Base-by-base conservation (phyloP, 495 filamentous ascomycete genomes). In the Bombardia bombarda region DNA sequence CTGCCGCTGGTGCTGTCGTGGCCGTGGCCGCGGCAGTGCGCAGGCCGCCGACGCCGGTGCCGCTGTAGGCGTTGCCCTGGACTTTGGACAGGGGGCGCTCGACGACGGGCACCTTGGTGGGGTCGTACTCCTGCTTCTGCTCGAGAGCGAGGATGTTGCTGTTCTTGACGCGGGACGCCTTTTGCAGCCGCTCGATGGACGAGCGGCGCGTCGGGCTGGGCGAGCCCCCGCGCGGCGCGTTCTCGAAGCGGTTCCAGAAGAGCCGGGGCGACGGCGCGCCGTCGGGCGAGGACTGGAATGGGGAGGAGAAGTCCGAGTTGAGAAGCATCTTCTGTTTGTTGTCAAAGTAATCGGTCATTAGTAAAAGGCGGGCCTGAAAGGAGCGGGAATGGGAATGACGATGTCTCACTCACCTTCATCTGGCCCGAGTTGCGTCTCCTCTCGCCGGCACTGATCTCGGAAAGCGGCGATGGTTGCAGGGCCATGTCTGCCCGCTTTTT, bases 61-160 rank as follows among this genome's bases (percentile, higher is more conserved):
- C 72, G 21, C 61, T 60, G 55, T 67, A 82, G 16, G 77, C 69
- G 61, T 82, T 82, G 51, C 77, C 74, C 49, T 87, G 84, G 40
- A 80, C 66, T 46, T 78, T 78, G 32, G 84, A 83, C 43, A 92
- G 68, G 10, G 90, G 90, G 46, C 90, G 74, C 52, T 93, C 84
- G 9, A 87, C 70, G 30, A 84, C 66, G 7, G 82, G 83, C 19
- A 83, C 61, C 39, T 80, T 75, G n/a, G 84, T 68, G 9, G 88
- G 88, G 54, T 95, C 88, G 60, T 95, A 93, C 55, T 95, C 87
- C 53, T 90, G 77, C 55, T 87, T 86, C 50, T 85, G 77, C 61
- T 94, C 87, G 22, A 87, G 84, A 18, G 87, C 85, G 52, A 95
- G 86, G 73, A 96, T 95, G 67, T 78, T 90, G 72, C 89, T 92